phyloP scores from a whole-genome alignment of 1,284 basidiomycete species.

The Sanghuangporus baumii region DNA sequence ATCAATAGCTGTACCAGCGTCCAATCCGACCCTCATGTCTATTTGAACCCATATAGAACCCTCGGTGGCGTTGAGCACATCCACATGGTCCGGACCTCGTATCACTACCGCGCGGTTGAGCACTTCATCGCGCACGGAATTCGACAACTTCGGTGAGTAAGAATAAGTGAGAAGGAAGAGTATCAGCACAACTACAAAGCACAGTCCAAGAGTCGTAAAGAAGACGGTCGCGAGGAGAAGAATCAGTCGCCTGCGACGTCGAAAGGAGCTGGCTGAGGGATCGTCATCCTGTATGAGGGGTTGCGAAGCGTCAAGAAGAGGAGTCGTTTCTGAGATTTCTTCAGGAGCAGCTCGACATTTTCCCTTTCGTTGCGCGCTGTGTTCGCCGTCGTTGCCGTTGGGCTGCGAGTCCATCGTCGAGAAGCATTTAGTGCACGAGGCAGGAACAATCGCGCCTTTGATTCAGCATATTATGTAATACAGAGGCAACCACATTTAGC shows the following conservation, averaged over 20 bases:
- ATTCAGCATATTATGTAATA: no score
- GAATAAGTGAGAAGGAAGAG: conserved; percentile 52
- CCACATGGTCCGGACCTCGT: conserved; percentile 52
- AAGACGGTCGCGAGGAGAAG: conserved; percentile 27
- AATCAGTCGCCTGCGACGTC: conserved; percentile 21
- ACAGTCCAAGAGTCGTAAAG: conserved; percentile 31
- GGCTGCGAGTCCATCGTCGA: conserved; percentile 4
- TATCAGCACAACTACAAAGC: conserved; percentile 38
- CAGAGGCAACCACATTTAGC: no score
- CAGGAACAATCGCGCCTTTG: no score
- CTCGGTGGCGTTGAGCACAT: conserved; percentile 56
- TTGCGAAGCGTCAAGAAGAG: conserved; percentile 23
- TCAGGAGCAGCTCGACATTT: conserved; percentile 27
- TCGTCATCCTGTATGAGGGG: conserved; percentile 13
- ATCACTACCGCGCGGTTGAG: conserved; percentile 50
- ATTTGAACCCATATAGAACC: conserved; percentile 57
- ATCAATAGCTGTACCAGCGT: conserved; percentile 56
- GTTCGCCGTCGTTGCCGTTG: not conserved
- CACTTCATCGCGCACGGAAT: conserved; percentile 51
- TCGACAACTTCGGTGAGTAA: conserved; percentile 51
- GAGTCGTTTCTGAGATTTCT: conserved; percentile 28
- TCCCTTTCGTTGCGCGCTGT: conserved; percentile 23
- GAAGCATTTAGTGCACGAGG: not conserved
- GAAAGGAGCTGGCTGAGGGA: conserved; percentile 12
- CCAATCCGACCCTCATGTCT: conserved; percentile 52